Percentiles rank a stretch among this genome's conserved stretches.
These are phyloP conservation scores for Darksidea phi DNA, from an alignment of 495 filamentous ascomycete species.

Conservation along the genomic window DNA sequence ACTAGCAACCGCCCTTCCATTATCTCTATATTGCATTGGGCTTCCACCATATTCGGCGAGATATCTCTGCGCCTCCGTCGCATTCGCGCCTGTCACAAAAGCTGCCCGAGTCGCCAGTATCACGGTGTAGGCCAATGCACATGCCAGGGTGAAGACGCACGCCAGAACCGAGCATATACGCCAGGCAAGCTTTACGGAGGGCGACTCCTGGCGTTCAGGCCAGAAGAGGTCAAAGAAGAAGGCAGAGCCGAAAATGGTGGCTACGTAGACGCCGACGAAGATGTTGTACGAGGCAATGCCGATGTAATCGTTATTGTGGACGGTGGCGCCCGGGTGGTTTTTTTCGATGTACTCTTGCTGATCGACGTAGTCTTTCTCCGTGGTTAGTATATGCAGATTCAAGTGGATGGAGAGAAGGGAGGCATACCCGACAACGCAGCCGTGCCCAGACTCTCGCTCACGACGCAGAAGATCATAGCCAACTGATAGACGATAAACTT, in stretches of 20 bases:
- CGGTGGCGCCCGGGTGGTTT: constrained; percentile 36
- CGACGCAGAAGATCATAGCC: constrained; percentile 55
- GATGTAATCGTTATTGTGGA: constrained; percentile 51
- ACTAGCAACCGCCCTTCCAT: constrained; percentile 45
- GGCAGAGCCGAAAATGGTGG: constrained; percentile 53
- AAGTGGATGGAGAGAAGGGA: background rate
- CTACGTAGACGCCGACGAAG: constrained; percentile 54
- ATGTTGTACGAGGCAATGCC: constrained; percentile 54
- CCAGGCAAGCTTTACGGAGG: constrained; percentile 49
- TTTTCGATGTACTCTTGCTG: constrained; percentile 47
- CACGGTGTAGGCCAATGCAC: constrained; percentile 48
- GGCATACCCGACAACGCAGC: constrained; percentile 49
- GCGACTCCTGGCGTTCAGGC: constrained; percentile 51
- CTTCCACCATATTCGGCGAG: constrained; percentile 37
- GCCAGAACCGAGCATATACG: constrained; percentile 49
- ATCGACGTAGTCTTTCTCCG: constrained; percentile 50
- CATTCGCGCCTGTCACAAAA: constrained; percentile 43
- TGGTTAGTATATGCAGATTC: constrained; percentile 2
- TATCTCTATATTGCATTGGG: constrained; percentile 43
- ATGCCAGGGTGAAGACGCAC: constrained; percentile 45
- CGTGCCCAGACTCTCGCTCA: constrained; percentile 53
- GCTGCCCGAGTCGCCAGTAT: constrained; percentile 46
- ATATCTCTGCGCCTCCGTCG: constrained; percentile 30
- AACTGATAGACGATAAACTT: constrained; percentile 57
- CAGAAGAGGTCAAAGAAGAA: constrained; percentile 59